phyloP scores from a whole-genome alignment of 306 rosid genomes.

The Abrus precatorius region DNA sequence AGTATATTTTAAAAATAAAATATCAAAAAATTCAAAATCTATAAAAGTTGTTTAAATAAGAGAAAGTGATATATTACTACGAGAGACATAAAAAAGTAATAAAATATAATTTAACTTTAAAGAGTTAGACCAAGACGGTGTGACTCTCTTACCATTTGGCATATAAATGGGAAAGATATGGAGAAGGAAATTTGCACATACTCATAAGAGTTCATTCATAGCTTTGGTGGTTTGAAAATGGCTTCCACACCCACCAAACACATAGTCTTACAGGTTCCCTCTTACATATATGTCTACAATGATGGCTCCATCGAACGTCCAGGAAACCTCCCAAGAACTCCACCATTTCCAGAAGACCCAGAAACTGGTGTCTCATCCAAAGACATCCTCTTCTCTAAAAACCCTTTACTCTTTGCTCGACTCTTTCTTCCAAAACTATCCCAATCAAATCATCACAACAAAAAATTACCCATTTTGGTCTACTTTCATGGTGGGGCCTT shows the following conservation, averaged over 20 bases:
- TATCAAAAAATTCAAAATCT: too few relatives aligned
- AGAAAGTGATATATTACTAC: too few relatives aligned
- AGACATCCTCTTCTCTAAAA: constrained; percentile 50
- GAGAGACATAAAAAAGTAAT: too few relatives aligned
- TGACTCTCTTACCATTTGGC: too few relatives aligned
- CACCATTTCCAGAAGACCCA: constrained; percentile 42
- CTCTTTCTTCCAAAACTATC: constrained; percentile 49
- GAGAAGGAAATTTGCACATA: too few relatives aligned
- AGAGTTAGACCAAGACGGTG: too few relatives aligned
- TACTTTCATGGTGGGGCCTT: constrained; percentile 65
- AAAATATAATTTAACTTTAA: too few relatives aligned
- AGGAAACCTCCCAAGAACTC: background rate
- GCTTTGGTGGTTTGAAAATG: background rate
- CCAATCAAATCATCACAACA: background rate
- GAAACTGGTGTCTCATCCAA: constrained; percentile 57
- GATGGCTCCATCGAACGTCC: constrained; percentile 54
- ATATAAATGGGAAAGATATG: too few relatives aligned
- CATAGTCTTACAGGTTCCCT: constrained; percentile 35
- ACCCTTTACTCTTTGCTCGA: constrained; percentile 48
- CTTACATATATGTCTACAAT: constrained; percentile 43
- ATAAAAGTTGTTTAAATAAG: too few relatives aligned
- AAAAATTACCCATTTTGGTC: constrained; percentile 50
- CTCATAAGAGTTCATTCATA: too few relatives aligned
- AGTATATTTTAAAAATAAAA: too few relatives aligned
- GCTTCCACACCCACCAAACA: constrained; percentile 7